These are phyloP conservation scores for Diaporthe caulivora DNA, from an alignment of 2,329 filamentous ascomycete species.

Conservation along the genomic window DNA sequence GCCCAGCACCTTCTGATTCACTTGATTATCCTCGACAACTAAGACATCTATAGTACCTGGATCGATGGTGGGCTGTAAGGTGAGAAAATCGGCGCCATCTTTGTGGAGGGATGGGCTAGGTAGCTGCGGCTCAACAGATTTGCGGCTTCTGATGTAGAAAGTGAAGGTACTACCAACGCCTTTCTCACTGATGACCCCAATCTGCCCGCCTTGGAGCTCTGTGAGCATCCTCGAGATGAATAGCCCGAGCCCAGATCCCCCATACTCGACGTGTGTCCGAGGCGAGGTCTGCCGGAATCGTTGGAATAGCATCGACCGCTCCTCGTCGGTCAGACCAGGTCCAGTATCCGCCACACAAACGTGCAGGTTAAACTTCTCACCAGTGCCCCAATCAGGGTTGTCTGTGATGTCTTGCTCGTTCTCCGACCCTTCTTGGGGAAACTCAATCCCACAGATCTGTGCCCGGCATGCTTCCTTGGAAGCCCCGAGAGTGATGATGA, in stretches of 20 bases:
- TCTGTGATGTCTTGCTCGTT: conserved; percentile 61
- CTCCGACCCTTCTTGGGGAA: conserved; percentile 60
- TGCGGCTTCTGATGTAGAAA: conserved; percentile 80
- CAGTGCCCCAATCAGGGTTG: conserved; percentile 76
- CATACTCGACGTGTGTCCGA: conserved; percentile 82
- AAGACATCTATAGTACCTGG: conserved; percentile 65
- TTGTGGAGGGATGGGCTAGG: conserved; percentile 50
- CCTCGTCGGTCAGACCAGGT: conserved; percentile 76
- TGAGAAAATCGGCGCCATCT: neutral
- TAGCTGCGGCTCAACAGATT: conserved; percentile 46
- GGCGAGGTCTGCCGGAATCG: conserved; percentile 84
- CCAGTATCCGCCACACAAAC: conserved; percentile 81
- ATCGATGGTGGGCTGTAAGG: conserved; percentile 44
- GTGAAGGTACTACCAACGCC: conserved; percentile 80
- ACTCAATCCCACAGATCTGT: conserved; percentile 56
- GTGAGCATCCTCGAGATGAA: conserved; percentile 84
- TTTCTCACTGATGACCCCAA: conserved; percentile 76
- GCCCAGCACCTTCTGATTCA: conserved; percentile 75
- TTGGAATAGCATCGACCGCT: conserved; percentile 81
- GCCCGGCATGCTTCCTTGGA: conserved; percentile 64
- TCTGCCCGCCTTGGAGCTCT: conserved; percentile 82
- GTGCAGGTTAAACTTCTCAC: conserved; percentile 78
- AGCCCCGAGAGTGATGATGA: conserved; percentile 75
- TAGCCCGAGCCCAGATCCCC: conserved; percentile 81
- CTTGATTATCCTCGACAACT: conserved; percentile 77